Conservation (phyloP, 768 basidiomycete species). For the Symmetrospora coprosmae region DNA sequence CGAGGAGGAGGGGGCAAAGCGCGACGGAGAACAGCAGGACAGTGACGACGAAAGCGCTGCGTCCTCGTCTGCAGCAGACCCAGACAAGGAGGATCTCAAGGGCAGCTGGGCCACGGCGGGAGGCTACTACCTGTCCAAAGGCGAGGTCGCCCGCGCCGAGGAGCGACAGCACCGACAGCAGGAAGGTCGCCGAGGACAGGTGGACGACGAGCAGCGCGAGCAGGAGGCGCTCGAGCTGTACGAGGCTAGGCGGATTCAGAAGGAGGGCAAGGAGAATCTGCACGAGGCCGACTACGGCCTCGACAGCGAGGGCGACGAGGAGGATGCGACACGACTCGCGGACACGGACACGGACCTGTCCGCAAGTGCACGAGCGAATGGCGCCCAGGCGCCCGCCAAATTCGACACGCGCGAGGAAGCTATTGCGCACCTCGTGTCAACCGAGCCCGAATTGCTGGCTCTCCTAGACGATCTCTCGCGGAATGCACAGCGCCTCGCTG, state of each 20-base stretch:
- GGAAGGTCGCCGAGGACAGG: slow-evolving; percentile 12
- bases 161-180: background rate
- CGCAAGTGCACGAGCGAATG: background rate
- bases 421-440: slow-evolving; percentile 29
- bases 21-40: too few relatives aligned
- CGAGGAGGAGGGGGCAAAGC: background rate
- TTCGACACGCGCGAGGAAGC: slow-evolving; percentile 23
- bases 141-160: slow-evolving; percentile 16
- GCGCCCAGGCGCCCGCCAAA: background rate
- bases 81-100: slow-evolving; percentile 2
- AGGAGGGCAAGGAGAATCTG: slow-evolving; percentile 15
- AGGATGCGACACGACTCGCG: background rate
- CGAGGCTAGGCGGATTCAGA: slow-evolving; percentile 30
- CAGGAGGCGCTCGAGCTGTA: slow-evolving; percentile 28
- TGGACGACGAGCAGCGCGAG: slow-evolving; percentile 28
- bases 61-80: background rate
- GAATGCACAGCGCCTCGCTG: slow-evolving; percentile 5
- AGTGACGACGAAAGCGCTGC: too few relatives aligned
- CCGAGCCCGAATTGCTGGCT: slow-evolving; percentile 30
- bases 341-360: background rate
- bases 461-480: slow-evolving; percentile 30
- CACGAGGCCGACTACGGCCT: slow-evolving; percentile 24
- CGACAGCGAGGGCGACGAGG: background rate
- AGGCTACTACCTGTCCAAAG: slow-evolving; percentile 8
- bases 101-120: slow-evolving; percentile 3